phyloP scores from a whole-genome alignment of 305 asterid genomes.

The Euphrasia arctica region DNA sequence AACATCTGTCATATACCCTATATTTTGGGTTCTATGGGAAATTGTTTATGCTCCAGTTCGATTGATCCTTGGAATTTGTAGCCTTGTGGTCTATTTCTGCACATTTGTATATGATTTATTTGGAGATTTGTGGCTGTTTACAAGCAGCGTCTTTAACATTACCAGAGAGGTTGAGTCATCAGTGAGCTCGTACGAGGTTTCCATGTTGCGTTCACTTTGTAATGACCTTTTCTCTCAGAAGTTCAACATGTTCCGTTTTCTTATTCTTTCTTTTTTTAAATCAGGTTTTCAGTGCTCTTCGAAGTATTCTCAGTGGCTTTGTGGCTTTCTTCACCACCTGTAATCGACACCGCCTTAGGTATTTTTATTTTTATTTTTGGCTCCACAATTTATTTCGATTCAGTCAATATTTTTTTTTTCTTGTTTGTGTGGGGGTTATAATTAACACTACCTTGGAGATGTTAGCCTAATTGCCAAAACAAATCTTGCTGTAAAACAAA shows the following conservation, averaged over 20 bases:
- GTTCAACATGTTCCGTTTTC: constrained; percentile 11
- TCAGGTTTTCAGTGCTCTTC: constrained; percentile 86
- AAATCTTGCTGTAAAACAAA: no score
- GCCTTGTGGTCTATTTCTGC: constrained; percentile 47
- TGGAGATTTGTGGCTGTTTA: constrained; percentile 48
- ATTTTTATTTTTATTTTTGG: constrained; percentile 17
- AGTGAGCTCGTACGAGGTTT: constrained; percentile 63
- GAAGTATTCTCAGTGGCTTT: constrained; percentile 87
- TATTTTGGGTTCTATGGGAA: constrained; percentile 76
- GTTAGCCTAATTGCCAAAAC: no score
- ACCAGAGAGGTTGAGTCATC: constrained; percentile 68
- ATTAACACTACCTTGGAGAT: no score
- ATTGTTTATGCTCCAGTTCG: constrained; percentile 72
- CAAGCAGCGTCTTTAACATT: constrained; percentile 61
- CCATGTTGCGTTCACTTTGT: constrained; percentile 94
- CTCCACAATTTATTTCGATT: no score
- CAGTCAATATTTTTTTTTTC: no score
- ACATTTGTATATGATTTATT: constrained; percentile 36
- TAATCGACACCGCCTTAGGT: constrained; percentile 98
- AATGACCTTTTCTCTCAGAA: constrained; percentile 86
- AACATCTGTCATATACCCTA: constrained; percentile 61
- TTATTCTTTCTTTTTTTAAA: constrained; percentile 14
- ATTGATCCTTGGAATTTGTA: constrained; percentile 51
- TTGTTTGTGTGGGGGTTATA: no score
- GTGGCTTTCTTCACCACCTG: constrained; percentile 77